Evolutionary conservation across 2,329 filamentous ascomycete genomes (phyloP).

Genomic region (Penicillium sp.): DNA sequence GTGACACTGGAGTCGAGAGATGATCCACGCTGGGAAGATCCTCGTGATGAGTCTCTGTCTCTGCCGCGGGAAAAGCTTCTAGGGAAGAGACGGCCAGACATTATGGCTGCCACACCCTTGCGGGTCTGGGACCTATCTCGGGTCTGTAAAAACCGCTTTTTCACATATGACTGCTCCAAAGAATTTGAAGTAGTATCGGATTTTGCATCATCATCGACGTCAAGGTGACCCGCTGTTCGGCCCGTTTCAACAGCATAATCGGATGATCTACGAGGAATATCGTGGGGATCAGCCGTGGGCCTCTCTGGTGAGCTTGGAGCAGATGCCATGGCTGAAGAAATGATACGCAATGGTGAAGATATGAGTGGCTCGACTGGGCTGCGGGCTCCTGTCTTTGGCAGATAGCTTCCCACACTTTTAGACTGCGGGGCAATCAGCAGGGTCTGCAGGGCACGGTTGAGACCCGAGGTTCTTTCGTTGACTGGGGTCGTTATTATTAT

Average conservation of each 20-base stretch:
- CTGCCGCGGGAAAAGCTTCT: constrained; percentile 38
- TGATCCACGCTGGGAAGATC: constrained; percentile 41
- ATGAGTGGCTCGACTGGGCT: constrained; percentile 27
- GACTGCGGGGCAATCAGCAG: constrained; percentile 51
- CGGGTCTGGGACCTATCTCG: constrained; percentile 23
- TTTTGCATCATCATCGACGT: constrained; percentile 12
- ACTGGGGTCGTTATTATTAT: neutral
- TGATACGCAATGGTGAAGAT: constrained; percentile 37
- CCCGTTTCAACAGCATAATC: constrained; percentile 32
- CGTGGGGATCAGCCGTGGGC: constrained; percentile 35
- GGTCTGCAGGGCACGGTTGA: constrained; percentile 65
- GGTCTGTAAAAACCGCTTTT: constrained; percentile 14
- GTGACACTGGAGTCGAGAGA: constrained; percentile 40
- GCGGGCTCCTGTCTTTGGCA: constrained; percentile 24
- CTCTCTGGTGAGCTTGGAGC: constrained; percentile 32
- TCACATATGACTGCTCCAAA: constrained; percentile 8
- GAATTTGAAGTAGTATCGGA: constrained; percentile 9
- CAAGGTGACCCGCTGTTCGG: constrained; percentile 6
- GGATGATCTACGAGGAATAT: constrained; percentile 35
- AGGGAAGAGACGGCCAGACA: constrained; percentile 40
- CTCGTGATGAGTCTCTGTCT: constrained; percentile 37
- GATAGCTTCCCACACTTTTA: constrained; percentile 37
- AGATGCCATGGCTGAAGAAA: constrained; percentile 33
- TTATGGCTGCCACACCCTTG: constrained; percentile 50
- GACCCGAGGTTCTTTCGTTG: neutral